Evolutionary conservation across 2,329 filamentous ascomycete genomes (phyloP).

Genomic region (Aspergillus sp.): DNA sequence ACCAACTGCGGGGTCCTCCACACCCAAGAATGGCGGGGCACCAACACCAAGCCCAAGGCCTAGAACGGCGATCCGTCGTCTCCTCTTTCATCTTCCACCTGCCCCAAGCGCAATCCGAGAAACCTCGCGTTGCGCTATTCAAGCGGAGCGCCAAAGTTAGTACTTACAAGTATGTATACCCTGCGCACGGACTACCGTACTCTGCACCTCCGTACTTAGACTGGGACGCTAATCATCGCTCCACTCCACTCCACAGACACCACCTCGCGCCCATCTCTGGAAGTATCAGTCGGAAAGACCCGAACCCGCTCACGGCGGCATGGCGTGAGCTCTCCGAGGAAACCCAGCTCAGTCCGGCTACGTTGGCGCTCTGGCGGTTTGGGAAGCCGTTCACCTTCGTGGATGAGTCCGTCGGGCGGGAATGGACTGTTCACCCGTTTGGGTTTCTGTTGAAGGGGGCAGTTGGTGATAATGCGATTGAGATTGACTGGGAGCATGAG

Average conservation of each 20-base stretch:
- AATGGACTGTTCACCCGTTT: constrained; percentile 66
- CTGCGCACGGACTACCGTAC: background rate
- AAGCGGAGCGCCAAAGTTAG: constrained; percentile 58
- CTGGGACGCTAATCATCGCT: background rate
- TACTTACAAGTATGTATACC: constrained; percentile 55
- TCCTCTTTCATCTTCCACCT: constrained; percentile 45
- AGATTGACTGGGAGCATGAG: constrained; percentile 64
- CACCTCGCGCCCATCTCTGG: constrained; percentile 63
- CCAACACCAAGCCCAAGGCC: constrained; percentile 6
- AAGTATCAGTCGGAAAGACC: constrained; percentile 56
- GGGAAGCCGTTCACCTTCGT: constrained; percentile 60
- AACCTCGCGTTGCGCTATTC: constrained; percentile 60
- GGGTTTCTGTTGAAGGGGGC: constrained; percentile 47
- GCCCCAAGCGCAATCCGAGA: constrained; percentile 16
- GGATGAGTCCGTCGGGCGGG: constrained; percentile 53
- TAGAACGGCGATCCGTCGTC: constrained; percentile 38
- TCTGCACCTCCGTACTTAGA: too few species aligned
- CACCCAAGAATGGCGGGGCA: constrained; percentile 9
- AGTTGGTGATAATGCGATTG: constrained; percentile 48
- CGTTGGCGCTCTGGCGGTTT: constrained; percentile 53
- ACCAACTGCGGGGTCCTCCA: background rate
- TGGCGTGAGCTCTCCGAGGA: constrained; percentile 65
- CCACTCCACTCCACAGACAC: constrained; percentile 34
- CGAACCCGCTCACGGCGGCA: constrained; percentile 56
- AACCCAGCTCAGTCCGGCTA: constrained; percentile 52